phyloP scores from a whole-genome alignment of 257 asterid species.

The Thymus mandschuricus region DNA sequence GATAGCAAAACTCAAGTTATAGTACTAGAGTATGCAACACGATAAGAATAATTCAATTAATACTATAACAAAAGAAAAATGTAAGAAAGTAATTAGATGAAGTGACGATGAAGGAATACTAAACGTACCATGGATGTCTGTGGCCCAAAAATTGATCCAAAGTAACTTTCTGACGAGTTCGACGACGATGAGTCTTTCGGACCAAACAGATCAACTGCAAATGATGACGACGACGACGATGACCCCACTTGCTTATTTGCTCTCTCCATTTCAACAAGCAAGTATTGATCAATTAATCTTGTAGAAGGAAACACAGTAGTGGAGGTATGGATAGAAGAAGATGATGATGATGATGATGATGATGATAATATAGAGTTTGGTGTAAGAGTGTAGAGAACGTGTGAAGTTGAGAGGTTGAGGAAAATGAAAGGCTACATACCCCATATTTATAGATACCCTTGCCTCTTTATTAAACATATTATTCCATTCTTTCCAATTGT shows the following conservation, averaged over 20 bases:
- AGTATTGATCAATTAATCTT: not conserved
- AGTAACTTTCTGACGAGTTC: conserved; percentile 44
- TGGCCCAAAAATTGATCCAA: conserved; percentile 75
- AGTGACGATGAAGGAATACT: not conserved
- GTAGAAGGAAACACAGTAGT: not conserved
- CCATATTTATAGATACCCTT: conserved; percentile 13
- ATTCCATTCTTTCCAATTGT: too few relatives aligned
- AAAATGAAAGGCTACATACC: not conserved
- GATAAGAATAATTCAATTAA: not conserved
- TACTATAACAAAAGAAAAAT: not conserved
- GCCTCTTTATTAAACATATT: not conserved
- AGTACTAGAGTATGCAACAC: too few relatives aligned
- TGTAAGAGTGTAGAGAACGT: not conserved
- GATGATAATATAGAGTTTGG: not conserved
- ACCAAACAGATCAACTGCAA: conserved; percentile 69
- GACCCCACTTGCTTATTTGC: conserved; percentile 47
- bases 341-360: not conserved
- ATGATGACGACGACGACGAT: conserved; percentile 46
- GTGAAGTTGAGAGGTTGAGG: conserved; percentile 1
- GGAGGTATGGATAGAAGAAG: not conserved
- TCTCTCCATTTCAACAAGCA: conserved; percentile 53
- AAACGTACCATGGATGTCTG: conserved; percentile 49
- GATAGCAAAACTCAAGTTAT: not conserved
- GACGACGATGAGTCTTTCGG: conserved; percentile 58
- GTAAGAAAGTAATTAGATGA: not conserved